phyloP scores from a whole-genome alignment of 1,139 yeast species.

The Wickerhamomyces sp. region DNA sequence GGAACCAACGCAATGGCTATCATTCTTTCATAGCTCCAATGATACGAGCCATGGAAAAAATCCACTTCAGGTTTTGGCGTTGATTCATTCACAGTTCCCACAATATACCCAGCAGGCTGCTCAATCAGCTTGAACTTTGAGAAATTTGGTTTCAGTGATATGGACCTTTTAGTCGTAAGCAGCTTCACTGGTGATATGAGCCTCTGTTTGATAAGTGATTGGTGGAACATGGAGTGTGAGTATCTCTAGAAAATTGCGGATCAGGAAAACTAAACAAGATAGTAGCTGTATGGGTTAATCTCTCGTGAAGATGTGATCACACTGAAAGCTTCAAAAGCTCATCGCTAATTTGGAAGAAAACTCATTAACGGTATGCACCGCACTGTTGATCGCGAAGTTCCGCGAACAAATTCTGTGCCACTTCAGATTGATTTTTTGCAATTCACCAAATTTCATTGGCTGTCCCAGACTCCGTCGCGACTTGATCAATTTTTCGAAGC shows the following conservation, averaged over 20 bases:
- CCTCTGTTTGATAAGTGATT: no score
- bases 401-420: not conserved
- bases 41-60: conserved; percentile 74
- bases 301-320: no score
- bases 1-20: conserved; percentile 72
- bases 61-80: conserved; percentile 57
- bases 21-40: conserved; percentile 81
- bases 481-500: not conserved
- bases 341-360: not conserved
- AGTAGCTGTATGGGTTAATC: no score
- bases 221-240: no score
- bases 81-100: conserved; percentile 80
- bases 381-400: not conserved
- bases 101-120: conserved; percentile 65
- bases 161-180: conserved; percentile 6
- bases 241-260: no score
- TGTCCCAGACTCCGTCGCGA: conserved; percentile 1
- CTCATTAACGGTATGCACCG: not conserved
- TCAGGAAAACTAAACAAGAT: no score
- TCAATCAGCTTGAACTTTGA: conserved; percentile 43
- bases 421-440: conserved; percentile 11
- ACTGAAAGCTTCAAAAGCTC: no score
- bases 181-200: not conserved
- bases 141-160: conserved; percentile 37
- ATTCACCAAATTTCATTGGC: conserved; percentile 25